Conservation (phyloP, 768 basidiomycete genomes). For the Tylopilus sp. region DNA sequence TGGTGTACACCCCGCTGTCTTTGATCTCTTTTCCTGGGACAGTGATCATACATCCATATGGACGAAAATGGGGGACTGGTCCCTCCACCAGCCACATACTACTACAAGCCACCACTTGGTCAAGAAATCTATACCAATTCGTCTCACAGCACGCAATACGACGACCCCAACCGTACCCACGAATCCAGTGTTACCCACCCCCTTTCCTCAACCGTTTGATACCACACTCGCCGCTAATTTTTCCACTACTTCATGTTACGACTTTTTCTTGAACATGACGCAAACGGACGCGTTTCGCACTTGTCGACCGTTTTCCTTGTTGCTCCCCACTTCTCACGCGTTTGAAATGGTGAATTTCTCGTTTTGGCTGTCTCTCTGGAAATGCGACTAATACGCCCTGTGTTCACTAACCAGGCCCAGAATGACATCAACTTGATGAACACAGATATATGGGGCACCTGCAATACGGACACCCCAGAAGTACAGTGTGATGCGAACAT, state of each 20-base stretch:
- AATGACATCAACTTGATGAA: constrained; percentile 61
- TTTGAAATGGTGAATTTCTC: constrained; percentile 52
- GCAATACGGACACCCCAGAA: constrained; percentile 52
- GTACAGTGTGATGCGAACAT: constrained; percentile 65
- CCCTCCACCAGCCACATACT: constrained; percentile 42
- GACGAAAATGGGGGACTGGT: constrained; percentile 34
- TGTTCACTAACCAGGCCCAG: constrained; percentile 51
- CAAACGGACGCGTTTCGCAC: constrained; percentile 52
- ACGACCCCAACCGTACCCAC: constrained; percentile 25
- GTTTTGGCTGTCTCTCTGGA: neutral
- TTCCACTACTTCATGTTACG: constrained; percentile 57
- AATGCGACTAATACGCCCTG: neutral
- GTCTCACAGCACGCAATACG: constrained; percentile 5
- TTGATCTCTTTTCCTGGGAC: constrained; percentile 38
- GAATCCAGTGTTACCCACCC: constrained; percentile 56
- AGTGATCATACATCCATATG: constrained; percentile 27
- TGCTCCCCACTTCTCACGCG: constrained; percentile 49
- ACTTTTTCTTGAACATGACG: constrained; percentile 79
- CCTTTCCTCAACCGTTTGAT: constrained; percentile 78
- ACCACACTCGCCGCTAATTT: constrained; percentile 61
- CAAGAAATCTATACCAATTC: constrained; percentile 9
- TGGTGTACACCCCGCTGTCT: constrained; percentile 43
- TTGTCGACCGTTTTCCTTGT: constrained; percentile 75
- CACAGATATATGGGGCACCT: constrained; percentile 72
- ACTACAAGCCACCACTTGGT: neutral